Evolutionary conservation across 139 green algal species (phyloP), one percentile per base, ranked within the genome.

Genomic region (Trebouxia sp.): DNA sequence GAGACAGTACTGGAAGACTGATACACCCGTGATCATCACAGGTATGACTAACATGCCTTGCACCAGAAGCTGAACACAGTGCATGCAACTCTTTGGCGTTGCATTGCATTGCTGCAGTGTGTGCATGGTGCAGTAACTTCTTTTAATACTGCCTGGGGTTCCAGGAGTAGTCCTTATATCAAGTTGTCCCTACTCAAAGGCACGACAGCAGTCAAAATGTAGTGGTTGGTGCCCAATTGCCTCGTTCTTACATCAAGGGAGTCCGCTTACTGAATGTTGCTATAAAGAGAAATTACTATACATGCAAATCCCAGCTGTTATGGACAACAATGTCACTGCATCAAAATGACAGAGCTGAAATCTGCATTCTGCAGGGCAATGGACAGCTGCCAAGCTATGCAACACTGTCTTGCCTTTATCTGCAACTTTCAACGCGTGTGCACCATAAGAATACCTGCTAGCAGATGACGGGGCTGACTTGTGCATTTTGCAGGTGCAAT

Each of bases 401-500:
- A 69, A 26, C 14, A 12, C 10, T 50, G 35, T 28, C 17, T 47
- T 37, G 14, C 37, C 65, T 45, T 12, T n/a, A 24, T 37, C 58
- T 5, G 20, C 58, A 37, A n/a, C 58, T 70, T 24, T 70, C 1
- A 15, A 39, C 26, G n/a, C 12, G 20, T n/a, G 17, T 9, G 3
- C 58, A 41, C 2, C 2, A 17, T 24, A 6, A 5, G 1, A 5
- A 1, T 24, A 12, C 43, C 28, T 51, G 26, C 38, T 32, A 26
- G 3, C 50, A 28, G 50, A 22, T 58, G 50, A 58, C 50, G 26
- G 20, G 22, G 56, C 56, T 38, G 56, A 22, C 5, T 69, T 39
- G 1, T 50, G 1, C 22, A 26, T 15, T 6, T 14, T 92, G 41
- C 67, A 85, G 32, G 89, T 5, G 87, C 76, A 2, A 91, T 96